Evolutionary conservation across 352 stramenopile genomes (phyloP).

Genomic region (Phytophthora sansomeana): DNA sequence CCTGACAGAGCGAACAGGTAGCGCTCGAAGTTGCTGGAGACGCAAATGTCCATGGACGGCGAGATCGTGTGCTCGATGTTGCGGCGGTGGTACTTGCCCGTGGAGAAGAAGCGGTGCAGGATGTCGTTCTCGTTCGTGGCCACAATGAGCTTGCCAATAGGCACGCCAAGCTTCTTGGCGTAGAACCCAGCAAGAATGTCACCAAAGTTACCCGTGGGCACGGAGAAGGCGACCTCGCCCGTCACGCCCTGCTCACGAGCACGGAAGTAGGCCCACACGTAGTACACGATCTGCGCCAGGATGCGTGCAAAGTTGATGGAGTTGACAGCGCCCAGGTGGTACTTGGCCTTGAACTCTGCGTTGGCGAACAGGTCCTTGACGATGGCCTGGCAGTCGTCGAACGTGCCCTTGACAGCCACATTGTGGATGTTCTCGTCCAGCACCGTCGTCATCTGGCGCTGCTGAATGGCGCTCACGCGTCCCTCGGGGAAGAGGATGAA

Average conservation of each 20-base stretch:
- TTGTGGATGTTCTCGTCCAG: constrained; percentile 99
- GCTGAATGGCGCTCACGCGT: constrained; percentile 97
- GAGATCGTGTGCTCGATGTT: constrained; percentile 94
- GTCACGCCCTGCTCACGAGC: constrained; percentile 69
- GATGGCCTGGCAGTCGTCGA: constrained; percentile 99
- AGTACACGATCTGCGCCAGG: constrained; percentile 99
- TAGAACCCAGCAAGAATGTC: constrained; percentile 99
- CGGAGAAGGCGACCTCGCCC: constrained; percentile 93
- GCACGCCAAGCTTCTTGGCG: constrained; percentile 93
- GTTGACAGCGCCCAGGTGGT: constrained; percentile 98
- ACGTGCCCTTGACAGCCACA: constrained; percentile 95
- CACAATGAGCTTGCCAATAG: constrained; percentile 96
- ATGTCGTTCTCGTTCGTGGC: constrained; percentile 99
- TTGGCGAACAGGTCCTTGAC: constrained; percentile 98
- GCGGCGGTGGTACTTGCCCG: constrained; percentile 96
- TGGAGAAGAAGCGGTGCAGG: constrained; percentile 97
- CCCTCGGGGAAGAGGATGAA: constrained; percentile 98
- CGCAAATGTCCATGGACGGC: constrained; percentile 99
- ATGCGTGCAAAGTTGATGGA: constrained; percentile 99
- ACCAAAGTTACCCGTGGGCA: constrained; percentile 99
- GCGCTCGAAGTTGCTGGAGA: constrained; percentile 99
- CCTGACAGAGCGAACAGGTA: constrained; percentile 97
- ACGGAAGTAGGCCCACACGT: constrained; percentile 98
- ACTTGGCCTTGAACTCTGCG: constrained; percentile 92
- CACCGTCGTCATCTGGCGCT: constrained; percentile 99